Evolutionary conservation across 345 rosid species (phyloP).

Genomic region (Salix caprea): DNA sequence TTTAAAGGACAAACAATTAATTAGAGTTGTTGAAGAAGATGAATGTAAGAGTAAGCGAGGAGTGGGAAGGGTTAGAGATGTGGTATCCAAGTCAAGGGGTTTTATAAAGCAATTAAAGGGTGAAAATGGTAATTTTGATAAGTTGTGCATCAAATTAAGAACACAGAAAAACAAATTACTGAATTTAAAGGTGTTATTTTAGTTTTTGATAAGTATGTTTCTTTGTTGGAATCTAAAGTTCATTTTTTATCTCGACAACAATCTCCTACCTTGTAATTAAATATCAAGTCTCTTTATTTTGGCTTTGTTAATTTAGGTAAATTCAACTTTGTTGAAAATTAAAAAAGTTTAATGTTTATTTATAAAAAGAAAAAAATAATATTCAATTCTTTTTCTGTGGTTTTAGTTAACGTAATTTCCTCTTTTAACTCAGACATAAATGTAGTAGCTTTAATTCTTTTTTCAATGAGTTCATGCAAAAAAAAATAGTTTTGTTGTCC

Average conservation of each 20-base stretch:
- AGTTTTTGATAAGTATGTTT: conserved; percentile 68
- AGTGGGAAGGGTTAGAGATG: conserved; percentile 66
- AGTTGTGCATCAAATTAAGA: conserved; percentile 65
- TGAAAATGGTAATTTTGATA: conserved; percentile 63
- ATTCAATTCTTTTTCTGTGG: background rate
- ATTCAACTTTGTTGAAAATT: background rate
- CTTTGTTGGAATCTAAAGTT: conserved; percentile 65
- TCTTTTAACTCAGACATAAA: background rate
- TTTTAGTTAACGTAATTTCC: background rate
- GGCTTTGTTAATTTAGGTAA: background rate
- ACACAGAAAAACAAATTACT: conserved; percentile 69
- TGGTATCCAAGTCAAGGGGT: conserved; percentile 67
- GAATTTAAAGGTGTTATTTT: conserved; percentile 77
- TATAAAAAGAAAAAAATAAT: too few relatives aligned
- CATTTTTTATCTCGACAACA: conserved; percentile 27
- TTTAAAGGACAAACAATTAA: conserved; percentile 60
- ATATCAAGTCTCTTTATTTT: background rate
- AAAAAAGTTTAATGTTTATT: too few relatives aligned
- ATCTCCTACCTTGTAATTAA: conserved; percentile 7
- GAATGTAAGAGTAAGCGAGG: conserved; percentile 66
- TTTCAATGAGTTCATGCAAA: background rate
- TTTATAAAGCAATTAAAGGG: conserved; percentile 72
- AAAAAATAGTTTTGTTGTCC: background rate
- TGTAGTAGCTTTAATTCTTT: too few relatives aligned
- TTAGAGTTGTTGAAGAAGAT: conserved; percentile 80